A percentile compares a stretch with the other conserved stretches of the same genome.
Conservation (phyloP, 495 filamentous ascomycete species). For the Polyplosphaeria fusca region DNA sequence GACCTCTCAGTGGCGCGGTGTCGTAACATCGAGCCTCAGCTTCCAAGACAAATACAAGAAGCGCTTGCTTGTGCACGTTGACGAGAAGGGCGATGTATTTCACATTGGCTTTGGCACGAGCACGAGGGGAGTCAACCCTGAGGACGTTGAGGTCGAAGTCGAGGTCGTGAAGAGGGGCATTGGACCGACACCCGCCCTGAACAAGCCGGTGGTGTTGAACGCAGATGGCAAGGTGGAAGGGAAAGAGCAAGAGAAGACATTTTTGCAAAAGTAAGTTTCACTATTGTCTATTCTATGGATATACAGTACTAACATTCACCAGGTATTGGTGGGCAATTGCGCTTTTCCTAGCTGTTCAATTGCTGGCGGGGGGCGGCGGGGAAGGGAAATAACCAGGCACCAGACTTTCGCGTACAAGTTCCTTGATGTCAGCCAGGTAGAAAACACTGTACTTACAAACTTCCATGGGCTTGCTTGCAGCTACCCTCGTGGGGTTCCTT, state of each 20-base stretch:
- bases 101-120: conserved; percentile 40
- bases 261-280: conserved; percentile 66
- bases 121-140: conserved; percentile 12
- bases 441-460: too few species aligned
- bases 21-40: conserved; percentile 37
- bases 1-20: conserved; percentile 37
- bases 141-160: conserved; percentile 49
- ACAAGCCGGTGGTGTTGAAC: conserved; percentile 62
- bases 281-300: too few species aligned
- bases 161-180: conserved; percentile 39
- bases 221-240: conserved; percentile 57
- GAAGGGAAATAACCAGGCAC: too few species aligned
- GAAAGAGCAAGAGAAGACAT: conserved; percentile 58
- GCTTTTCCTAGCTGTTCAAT: conserved; percentile 38
- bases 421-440: too few species aligned
- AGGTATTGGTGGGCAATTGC: conserved; percentile 52
- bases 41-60: conserved; percentile 33
- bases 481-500: too few species aligned
- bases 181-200: conserved; percentile 57
- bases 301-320: not conserved
- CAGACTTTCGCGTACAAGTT: too few species aligned
- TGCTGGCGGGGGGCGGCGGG: conserved; percentile 35
- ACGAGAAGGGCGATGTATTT: conserved; percentile 36
- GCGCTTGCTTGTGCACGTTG: conserved; percentile 38
- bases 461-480: too few species aligned